Conservation (phyloP, 2,329 filamentous ascomycete genomes). For the Fusarium mangiferae region DNA sequence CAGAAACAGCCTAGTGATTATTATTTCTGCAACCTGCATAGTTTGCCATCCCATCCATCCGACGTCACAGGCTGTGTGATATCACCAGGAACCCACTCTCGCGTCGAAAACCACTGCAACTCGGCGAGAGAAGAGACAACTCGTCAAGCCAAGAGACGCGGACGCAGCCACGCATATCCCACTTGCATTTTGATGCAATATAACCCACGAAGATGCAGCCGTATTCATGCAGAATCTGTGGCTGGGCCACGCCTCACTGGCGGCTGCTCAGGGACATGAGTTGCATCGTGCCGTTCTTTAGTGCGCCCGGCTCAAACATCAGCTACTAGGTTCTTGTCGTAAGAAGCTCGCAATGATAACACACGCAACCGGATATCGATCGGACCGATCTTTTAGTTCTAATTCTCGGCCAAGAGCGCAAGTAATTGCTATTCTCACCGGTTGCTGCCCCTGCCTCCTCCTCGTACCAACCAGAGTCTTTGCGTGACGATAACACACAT, state of each 20-base stretch:
- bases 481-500: constrained; percentile 44
- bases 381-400: constrained; percentile 33
- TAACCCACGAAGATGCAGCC: neutral
- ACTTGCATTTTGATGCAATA: constrained; percentile 10
- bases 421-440: constrained; percentile 40
- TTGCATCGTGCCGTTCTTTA: constrained; percentile 24
- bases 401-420: constrained; percentile 26
- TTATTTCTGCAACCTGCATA: constrained; percentile 19
- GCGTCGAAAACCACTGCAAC: constrained; percentile 1
- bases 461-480: constrained; percentile 42
- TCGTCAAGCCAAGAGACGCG: constrained; percentile 6
- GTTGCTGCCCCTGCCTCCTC: constrained; percentile 39
- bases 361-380: constrained; percentile 27
- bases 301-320: constrained; percentile 14
- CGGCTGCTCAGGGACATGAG: constrained; percentile 13
- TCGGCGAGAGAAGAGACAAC: constrained; percentile 31
- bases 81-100: constrained; percentile 23
- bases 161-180: constrained; percentile 9
- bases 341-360: constrained; percentile 13
- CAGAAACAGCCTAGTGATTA: constrained; percentile 16
- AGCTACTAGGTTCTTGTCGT: constrained; percentile 5
- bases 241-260: neutral
- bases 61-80: constrained; percentile 14
- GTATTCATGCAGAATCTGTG: constrained; percentile 13
- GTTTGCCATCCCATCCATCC: constrained; percentile 14